Evolutionary conservation across 1,139 yeast genomes (phyloP), one percentile per base, ranked within the genome.

Genomic region (Casaregolazyma suthepensis): DNA sequence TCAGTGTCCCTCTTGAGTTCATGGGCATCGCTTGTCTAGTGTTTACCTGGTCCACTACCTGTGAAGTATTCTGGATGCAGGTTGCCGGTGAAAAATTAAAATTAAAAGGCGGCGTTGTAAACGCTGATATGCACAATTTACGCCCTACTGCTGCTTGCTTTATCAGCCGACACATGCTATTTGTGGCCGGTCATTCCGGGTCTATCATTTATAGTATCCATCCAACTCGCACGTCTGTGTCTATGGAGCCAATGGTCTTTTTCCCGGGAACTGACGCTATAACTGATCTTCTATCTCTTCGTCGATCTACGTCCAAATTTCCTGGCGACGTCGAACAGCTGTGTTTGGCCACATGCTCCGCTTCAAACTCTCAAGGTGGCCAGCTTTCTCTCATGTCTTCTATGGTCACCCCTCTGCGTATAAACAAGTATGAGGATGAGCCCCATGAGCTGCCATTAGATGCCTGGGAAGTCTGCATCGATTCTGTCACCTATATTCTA

Each of bases 241-340:
- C 9, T 9, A 19, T 49, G 17, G 37, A 20, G 10, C 52, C 52
- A 5, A 17, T 49, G 12, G 23, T 49, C 15, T 35, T 13, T 10
- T 49, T 43, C 19, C 23, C 52, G 3, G 48, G 52, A 2, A 2
- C 45, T 5, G 52, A 38, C 6, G 22, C 52, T n/a, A 44, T 49
- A 10, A 49, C 52, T 31, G 47, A 44, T 44, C 38, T 43, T 15
- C 12, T 35, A 12, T 13, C 17, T 12, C 31, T 49, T 5, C 13
- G 20, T 15, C 23, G 42, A n/a, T 42, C 43, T 13, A n/a, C 29
- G 3, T n/a, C 40, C 18, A 17, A 18, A 17, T 18, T 22, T 31
- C 18, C 18, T 17, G 43, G 15, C 23, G 4, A 19, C 3, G 44
- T n/a, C 3, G 43, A 35, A 12, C 48, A 46, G 26, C 18, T 37